Evolutionary conservation across 352 stramenopile genomes (phyloP).

Genomic region (Globisporangium apiculatum): DNA sequence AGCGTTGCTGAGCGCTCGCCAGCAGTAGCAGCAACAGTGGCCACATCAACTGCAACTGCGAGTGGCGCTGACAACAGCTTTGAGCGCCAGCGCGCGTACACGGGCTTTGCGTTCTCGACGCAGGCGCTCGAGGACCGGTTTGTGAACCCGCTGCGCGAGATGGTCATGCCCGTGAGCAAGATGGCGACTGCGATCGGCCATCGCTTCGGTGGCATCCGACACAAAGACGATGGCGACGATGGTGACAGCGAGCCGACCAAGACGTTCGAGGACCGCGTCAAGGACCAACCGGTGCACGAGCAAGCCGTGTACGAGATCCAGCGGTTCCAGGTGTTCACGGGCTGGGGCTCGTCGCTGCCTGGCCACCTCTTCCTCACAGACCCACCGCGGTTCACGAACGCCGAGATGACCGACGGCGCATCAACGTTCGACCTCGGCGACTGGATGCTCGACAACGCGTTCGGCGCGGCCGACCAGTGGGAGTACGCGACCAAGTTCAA

Average conservation of each 20-base stretch:
- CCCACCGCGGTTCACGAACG: constrained; percentile 70
- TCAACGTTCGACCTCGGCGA: constrained; percentile 55
- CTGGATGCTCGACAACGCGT: constrained; percentile 72
- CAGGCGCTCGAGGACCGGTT: constrained; percentile 73
- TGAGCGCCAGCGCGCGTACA: constrained; percentile 56
- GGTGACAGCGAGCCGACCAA: constrained; percentile 20
- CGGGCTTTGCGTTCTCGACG: constrained; percentile 80
- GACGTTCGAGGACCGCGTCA: constrained; percentile 61
- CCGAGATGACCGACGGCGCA: constrained; percentile 59
- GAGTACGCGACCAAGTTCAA: constrained; percentile 84
- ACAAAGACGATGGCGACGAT: constrained; percentile 19
- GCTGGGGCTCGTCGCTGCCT: constrained; percentile 70
- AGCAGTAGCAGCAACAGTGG: constrained; percentile 5
- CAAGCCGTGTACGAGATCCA: constrained; percentile 79
- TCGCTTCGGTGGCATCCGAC: constrained; percentile 30
- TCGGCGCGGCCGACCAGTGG: constrained; percentile 72
- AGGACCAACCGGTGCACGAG: constrained; percentile 47
- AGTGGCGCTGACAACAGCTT: not conserved
- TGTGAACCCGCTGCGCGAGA: constrained; percentile 64
- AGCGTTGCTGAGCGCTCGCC: constrained; percentile 21
- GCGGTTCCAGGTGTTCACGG: constrained; percentile 77
- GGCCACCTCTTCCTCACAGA: constrained; percentile 74
- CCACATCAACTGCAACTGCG: not conserved
- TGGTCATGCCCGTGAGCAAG: constrained; percentile 63
- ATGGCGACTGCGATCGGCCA: constrained; percentile 26